Conservation (phyloP, 1,139 yeast genomes). For the Geotrichum bryndzae region DNA sequence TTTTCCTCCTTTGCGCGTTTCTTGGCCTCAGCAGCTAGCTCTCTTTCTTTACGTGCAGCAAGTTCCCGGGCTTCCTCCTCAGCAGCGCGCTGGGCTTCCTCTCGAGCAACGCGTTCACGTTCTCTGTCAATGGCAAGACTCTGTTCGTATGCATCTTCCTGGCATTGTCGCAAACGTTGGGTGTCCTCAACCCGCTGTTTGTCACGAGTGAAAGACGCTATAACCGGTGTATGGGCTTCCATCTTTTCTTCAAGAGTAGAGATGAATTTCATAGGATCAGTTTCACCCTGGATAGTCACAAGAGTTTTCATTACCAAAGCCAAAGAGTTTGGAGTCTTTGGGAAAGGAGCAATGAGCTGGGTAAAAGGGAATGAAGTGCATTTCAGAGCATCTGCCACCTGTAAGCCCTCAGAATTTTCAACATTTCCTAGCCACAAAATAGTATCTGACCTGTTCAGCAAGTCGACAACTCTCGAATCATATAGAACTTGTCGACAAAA, state of each 20-base stretch:
- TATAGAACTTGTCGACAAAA: slow-evolving; percentile 56
- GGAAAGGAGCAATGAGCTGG: slow-evolving; percentile 55
- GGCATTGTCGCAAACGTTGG: slow-evolving; percentile 61
- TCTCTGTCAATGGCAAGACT: slow-evolving; percentile 56
- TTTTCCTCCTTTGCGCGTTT: slow-evolving; percentile 16
- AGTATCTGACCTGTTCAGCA: slow-evolving; percentile 47
- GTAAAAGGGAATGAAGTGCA: slow-evolving; percentile 76
- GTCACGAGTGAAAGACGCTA: slow-evolving; percentile 54
- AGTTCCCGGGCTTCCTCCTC: slow-evolving; percentile 27
- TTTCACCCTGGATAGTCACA: slow-evolving; percentile 58
- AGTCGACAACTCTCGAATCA: slow-evolving; percentile 46
- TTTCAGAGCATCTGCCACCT: slow-evolving; percentile 69
- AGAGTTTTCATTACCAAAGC: slow-evolving; percentile 49
- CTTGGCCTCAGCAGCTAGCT: slow-evolving; percentile 14
- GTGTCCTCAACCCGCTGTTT: slow-evolving; percentile 55
- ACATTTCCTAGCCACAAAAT: slow-evolving; percentile 88
- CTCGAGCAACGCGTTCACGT: slow-evolving; percentile 37
- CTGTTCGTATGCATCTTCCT: slow-evolving; percentile 69
- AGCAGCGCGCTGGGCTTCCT: slow-evolving; percentile 29
- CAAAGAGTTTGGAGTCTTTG: slow-evolving; percentile 34
- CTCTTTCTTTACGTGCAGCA: slow-evolving; percentile 13
- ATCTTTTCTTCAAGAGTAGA: slow-evolving; percentile 32
- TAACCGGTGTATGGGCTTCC: slow-evolving; percentile 55
- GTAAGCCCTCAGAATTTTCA: slow-evolving; percentile 74
- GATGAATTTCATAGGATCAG: slow-evolving; percentile 35